phyloP scores from a whole-genome alignment of 805 yeast species.

The Metschnikowia dekortorum region DNA sequence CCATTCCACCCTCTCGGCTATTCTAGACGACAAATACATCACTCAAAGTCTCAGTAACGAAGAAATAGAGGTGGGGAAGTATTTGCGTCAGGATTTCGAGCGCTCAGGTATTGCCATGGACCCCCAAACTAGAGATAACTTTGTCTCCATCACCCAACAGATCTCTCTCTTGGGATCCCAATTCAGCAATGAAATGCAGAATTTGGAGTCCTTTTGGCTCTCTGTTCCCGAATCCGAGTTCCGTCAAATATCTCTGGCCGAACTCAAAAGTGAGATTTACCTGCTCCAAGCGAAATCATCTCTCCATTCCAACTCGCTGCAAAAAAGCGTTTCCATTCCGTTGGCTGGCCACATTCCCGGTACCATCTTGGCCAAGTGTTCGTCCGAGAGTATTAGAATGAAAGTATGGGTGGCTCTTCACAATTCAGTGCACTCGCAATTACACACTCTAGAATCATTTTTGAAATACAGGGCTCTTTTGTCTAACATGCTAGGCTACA shows the following conservation, averaged over 20 bases:
- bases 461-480: constrained; percentile 63
- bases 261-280: constrained; percentile 24
- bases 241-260: constrained; percentile 20
- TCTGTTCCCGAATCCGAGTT: constrained; percentile 28
- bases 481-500: constrained; percentile 68
- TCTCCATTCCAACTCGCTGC: neutral
- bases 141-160: constrained; percentile 73
- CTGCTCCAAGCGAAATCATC: constrained; percentile 25
- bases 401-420: constrained; percentile 74
- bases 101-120: constrained; percentile 86
- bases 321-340: constrained; percentile 22
- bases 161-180: constrained; percentile 80
- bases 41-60: constrained; percentile 52
- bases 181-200: constrained; percentile 51
- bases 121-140: constrained; percentile 56
- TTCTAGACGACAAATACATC: constrained; percentile 33
- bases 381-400: constrained; percentile 53
- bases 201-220: constrained; percentile 35
- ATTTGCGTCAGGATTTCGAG: constrained; percentile 78
- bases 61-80: constrained; percentile 76
- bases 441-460: constrained; percentile 53
- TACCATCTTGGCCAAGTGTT: constrained; percentile 55
- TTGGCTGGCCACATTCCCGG: constrained; percentile 60
- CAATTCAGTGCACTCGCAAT: constrained; percentile 59
- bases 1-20: constrained; percentile 54